phyloP scores from a whole-genome alignment of 371 early-diverging fungal genomes.

The Rhizomucor pusillus region DNA sequence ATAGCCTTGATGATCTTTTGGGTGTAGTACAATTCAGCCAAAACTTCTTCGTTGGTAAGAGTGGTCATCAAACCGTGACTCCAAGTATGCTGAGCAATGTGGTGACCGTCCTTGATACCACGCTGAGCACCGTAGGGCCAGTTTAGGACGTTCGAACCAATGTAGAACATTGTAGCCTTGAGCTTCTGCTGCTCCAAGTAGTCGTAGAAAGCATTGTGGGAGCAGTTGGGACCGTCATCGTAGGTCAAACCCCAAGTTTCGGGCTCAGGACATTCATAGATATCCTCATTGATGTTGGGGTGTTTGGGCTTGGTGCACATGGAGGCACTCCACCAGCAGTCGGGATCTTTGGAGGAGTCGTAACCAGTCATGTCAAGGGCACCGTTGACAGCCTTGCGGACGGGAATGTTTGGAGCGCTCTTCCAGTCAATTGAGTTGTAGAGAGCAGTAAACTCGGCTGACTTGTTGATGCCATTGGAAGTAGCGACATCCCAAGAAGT shows the following conservation, averaged over 20 bases:
- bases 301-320: constrained; percentile 44
- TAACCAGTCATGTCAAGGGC: constrained; percentile 19
- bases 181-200: constrained; percentile 41
- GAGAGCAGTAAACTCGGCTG: constrained; percentile 24
- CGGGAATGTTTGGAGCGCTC: constrained; percentile 22
- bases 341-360: constrained; percentile 31
- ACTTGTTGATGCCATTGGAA: constrained; percentile 31
- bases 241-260: constrained; percentile 65
- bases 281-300: constrained; percentile 36
- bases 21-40: constrained; percentile 74
- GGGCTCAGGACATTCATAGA: constrained; percentile 47
- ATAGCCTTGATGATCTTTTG: constrained; percentile 59
- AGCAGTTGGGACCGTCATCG: constrained; percentile 65
- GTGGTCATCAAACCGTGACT: constrained; percentile 65
- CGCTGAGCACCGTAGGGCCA: constrained; percentile 54
- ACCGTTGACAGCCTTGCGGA: constrained; percentile 17
- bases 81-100: constrained; percentile 75
- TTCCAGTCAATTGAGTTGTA: constrained; percentile 30
- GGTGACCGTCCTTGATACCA: constrained; percentile 60
- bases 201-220: constrained; percentile 50
- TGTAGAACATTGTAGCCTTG: constrained; percentile 70
- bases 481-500: constrained; percentile 31
- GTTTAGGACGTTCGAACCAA: constrained; percentile 65
- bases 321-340: constrained; percentile 53
- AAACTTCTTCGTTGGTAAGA: constrained; percentile 63